A percentile compares a stretch with the other conserved stretches of the same genome.
Conservation (phyloP, 192 early-diverging fungal species). For the Dimargaris xerosporica region DNA sequence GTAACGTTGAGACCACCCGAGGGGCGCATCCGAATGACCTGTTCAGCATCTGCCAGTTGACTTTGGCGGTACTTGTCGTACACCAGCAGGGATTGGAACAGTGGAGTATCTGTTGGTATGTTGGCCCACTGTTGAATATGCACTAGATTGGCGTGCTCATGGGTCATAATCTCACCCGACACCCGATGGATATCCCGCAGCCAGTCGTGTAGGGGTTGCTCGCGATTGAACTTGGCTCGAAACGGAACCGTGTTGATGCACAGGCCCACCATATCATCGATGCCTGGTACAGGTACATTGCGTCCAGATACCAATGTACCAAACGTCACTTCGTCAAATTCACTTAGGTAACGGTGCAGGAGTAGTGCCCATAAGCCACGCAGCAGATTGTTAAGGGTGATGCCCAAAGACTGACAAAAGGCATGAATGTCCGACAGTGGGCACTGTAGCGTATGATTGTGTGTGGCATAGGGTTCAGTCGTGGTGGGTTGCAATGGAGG, state of each 20-base stretch:
- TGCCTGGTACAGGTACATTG: not conserved
- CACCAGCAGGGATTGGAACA: conserved; percentile 1
- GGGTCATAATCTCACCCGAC: not conserved
- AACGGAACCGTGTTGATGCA: not conserved
- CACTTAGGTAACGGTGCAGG: not conserved
- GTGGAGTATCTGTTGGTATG: not conserved
- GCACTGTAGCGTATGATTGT: too few relatives aligned
- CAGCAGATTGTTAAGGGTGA: conserved; percentile 4
- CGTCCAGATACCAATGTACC: conserved; percentile 1
- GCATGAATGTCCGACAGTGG: not conserved
- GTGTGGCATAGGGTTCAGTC: too few relatives aligned
- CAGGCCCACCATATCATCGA: conserved; percentile 9
- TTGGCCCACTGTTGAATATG: not conserved
- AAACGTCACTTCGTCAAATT: conserved; percentile 1
- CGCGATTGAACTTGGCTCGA: not conserved
- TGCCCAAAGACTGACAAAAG: not conserved
- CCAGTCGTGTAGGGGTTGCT: not conserved
- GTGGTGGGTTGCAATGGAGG: too few relatives aligned
- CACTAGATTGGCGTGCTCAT: not conserved
- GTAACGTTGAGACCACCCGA: not conserved
- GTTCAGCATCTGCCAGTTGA: too few relatives aligned
- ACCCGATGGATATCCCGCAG: not conserved
- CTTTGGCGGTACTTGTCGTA: not conserved
- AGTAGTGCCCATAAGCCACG: conserved; percentile 3
- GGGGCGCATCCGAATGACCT: too few relatives aligned